Percentiles rank a stretch among this genome's conserved stretches.
phyloP scores from a whole-genome alignment of 2,329 filamentous ascomycete genomes.

The Pseudogymnoascus verrucosus region DNA sequence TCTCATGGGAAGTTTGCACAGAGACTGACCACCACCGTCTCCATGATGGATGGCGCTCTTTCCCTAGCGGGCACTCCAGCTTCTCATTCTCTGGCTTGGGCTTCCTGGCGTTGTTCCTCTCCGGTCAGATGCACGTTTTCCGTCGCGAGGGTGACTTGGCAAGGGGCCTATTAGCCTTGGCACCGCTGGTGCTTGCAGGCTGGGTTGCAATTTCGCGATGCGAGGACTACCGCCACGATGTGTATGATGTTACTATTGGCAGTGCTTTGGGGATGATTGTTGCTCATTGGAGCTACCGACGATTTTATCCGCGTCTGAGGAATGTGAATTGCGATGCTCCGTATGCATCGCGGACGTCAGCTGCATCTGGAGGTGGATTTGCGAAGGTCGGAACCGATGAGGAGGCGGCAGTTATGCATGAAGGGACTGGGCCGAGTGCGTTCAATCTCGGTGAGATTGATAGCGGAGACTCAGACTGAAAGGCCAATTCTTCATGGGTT shows the following conservation, averaged over 20 bases:
- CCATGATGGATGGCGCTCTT: slow-evolving; percentile 78
- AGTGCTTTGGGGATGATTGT: slow-evolving; percentile 51
- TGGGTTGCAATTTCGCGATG: slow-evolving; percentile 62
- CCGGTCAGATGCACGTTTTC: slow-evolving; percentile 56
- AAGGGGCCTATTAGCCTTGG: slow-evolving; percentile 48
- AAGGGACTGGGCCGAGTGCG: slow-evolving; percentile 4
- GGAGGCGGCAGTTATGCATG: background rate
- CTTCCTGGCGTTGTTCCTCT: slow-evolving; percentile 62
- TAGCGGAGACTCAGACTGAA: slow-evolving; percentile 2
- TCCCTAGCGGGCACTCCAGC: slow-evolving; percentile 72
- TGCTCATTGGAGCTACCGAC: slow-evolving; percentile 58
- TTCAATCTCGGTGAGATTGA: slow-evolving; percentile 1
- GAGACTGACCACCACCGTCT: slow-evolving; percentile 59
- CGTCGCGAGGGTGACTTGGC: slow-evolving; percentile 39
- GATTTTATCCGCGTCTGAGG: slow-evolving; percentile 52
- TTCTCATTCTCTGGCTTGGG: slow-evolving; percentile 74
- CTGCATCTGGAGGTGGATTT: slow-evolving; percentile 11
- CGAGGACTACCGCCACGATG: slow-evolving; percentile 64
- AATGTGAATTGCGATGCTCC: slow-evolving; percentile 49
- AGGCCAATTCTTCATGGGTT: background rate
- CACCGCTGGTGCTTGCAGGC: slow-evolving; percentile 53
- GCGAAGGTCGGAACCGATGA: slow-evolving; percentile 13
- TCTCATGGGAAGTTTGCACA: slow-evolving; percentile 65
- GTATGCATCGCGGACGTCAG: slow-evolving; percentile 34
- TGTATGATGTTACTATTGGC: slow-evolving; percentile 59